phyloP scores from a whole-genome alignment of 495 filamentous ascomycete species.

The Rhypophila decipiens region DNA sequence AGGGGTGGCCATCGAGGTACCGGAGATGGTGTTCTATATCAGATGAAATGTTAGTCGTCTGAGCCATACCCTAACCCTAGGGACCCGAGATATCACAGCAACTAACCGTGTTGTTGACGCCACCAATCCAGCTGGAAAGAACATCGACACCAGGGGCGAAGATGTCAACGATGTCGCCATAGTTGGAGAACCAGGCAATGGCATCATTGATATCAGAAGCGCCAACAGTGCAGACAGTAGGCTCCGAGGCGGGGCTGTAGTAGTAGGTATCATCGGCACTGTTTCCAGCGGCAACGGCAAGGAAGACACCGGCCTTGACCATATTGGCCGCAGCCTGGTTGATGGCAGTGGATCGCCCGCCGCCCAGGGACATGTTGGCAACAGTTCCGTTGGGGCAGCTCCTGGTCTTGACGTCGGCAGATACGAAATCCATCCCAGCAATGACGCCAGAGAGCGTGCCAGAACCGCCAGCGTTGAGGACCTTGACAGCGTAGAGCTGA shows the following conservation, averaged over 20 bases:
- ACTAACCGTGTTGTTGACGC: conserved; percentile 37
- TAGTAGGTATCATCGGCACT: conserved; percentile 33
- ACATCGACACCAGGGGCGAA: conserved; percentile 54
- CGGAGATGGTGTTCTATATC: conserved; percentile 51
- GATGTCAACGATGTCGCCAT: conserved; percentile 53
- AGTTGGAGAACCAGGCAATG: conserved; percentile 57
- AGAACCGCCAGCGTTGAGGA: conserved; percentile 44
- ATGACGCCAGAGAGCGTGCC: conserved; percentile 36
- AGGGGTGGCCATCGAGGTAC: conserved; percentile 59
- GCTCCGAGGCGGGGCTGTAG: conserved; percentile 49
- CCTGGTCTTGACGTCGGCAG: conserved; percentile 24
- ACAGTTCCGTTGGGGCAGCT: conserved; percentile 31
- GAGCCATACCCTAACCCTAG: no score
- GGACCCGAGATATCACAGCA: neutral
- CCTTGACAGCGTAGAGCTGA: conserved; percentile 60
- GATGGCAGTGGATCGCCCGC: conserved; percentile 42
- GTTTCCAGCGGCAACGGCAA: conserved; percentile 51
- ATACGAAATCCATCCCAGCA: conserved; percentile 41
- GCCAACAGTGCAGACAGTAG: conserved; percentile 54
- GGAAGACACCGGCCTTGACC: conserved; percentile 43
- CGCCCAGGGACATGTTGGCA: conserved; percentile 50
- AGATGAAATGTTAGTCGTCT: no score
- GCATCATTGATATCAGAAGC: conserved; percentile 40
- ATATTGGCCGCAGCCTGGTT: conserved; percentile 45
- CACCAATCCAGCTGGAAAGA: conserved; percentile 50